Evolutionary conservation across 2,329 filamentous ascomycete genomes (phyloP).

Genomic region (Phyllosticta paracitricarpa): DNA sequence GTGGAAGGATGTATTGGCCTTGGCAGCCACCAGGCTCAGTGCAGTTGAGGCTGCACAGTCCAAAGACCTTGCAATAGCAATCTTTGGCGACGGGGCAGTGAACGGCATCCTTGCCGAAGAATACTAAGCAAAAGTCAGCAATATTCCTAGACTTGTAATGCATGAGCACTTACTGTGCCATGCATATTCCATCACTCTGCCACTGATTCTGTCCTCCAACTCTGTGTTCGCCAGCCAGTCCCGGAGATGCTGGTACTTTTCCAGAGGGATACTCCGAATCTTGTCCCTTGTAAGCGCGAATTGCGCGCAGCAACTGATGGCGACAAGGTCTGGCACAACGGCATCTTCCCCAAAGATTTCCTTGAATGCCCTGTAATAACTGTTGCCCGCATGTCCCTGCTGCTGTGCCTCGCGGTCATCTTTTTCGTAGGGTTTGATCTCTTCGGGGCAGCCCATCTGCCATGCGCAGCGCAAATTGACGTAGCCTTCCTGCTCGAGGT

Average conservation of each 20-base stretch:
- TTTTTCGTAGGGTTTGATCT: constrained; percentile 38
- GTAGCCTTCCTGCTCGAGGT: constrained; percentile 41
- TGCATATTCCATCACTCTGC: constrained; percentile 48
- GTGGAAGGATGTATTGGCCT: constrained; percentile 50
- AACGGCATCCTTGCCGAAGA: constrained; percentile 33
- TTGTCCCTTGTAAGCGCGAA: constrained; percentile 42
- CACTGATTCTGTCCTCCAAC: constrained; percentile 39
- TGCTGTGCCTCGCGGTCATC: constrained; percentile 28
- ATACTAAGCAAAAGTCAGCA: constrained; percentile 18
- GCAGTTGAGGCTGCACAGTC: constrained; percentile 44
- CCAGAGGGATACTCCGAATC: constrained; percentile 34
- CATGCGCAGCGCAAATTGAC: constrained; percentile 45
- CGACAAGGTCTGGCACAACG: constrained; percentile 35
- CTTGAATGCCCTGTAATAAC: constrained; percentile 40
- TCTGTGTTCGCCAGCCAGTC: constrained; percentile 40
- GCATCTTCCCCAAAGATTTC: constrained; percentile 34
- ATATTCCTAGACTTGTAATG: not conserved
- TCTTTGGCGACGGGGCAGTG: constrained; percentile 51
- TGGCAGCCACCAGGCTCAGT: constrained; percentile 39
- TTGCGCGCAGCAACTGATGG: constrained; percentile 45
- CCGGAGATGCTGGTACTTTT: constrained; percentile 40
- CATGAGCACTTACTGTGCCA: constrained; percentile 43
- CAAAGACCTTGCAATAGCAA: constrained; percentile 60
- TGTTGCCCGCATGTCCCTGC: constrained; percentile 38
- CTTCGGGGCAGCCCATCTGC: constrained; percentile 41